phyloP scores from a whole-genome alignment of 345 rosid species.

The Conringia planisiliqua region DNA sequence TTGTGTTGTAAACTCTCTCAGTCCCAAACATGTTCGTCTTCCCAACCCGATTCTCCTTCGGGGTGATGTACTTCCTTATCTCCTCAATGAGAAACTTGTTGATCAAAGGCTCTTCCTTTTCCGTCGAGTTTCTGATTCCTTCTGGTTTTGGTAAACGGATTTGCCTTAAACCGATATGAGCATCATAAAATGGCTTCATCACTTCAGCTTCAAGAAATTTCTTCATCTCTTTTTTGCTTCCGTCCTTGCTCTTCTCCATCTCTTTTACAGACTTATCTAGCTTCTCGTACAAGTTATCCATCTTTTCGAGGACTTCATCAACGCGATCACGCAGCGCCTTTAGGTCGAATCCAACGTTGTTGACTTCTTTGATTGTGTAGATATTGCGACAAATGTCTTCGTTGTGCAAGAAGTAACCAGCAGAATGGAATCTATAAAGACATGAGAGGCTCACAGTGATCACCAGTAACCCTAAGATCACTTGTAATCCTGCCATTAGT shows the following conservation, averaged over 20 bases:
- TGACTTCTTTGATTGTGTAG: conserved; percentile 43
- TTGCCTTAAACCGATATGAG: conserved; percentile 66
- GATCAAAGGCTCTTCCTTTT: conserved; percentile 68
- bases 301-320: conserved; percentile 45
- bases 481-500: conserved; percentile 59
- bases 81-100: conserved; percentile 65
- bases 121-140: conserved; percentile 42
- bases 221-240: conserved; percentile 48
- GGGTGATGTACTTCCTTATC: conserved; percentile 70
- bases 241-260: conserved; percentile 53
- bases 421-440: conserved; percentile 63
- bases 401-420: conserved; percentile 59
- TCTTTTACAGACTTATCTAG: conserved; percentile 55
- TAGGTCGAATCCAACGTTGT: conserved; percentile 44
- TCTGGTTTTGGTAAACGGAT: conserved; percentile 54
- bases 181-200: conserved; percentile 60
- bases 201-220: conserved; percentile 67
- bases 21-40: conserved; percentile 72
- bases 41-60: conserved; percentile 58
- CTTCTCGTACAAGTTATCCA: conserved; percentile 65
- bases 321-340: conserved; percentile 45
- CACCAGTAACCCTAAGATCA: conserved; percentile 59
- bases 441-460: conserved; percentile 58
- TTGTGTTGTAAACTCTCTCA: conserved; percentile 58
- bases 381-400: conserved; percentile 64